A percentile compares a stretch with the other conserved stretches of the same genome.
Evolutionary conservation across 257 asterid genomes (phyloP).

Genomic region (Ajuga chamaepitys): DNA sequence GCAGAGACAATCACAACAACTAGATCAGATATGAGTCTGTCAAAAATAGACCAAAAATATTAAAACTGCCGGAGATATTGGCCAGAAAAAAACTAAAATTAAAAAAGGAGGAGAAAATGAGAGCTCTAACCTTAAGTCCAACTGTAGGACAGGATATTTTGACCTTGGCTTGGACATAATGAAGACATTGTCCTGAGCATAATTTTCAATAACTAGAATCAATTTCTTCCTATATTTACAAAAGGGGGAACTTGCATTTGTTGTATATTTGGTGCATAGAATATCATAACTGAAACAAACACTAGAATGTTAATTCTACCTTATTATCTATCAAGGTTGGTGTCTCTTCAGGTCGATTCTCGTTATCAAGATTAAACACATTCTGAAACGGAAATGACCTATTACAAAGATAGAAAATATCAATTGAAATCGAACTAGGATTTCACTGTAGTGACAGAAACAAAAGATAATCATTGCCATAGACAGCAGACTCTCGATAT

Average conservation of each 20-base stretch:
- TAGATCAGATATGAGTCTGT: constrained; percentile 77
- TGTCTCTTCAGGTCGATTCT: constrained; percentile 61
- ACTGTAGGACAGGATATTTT: constrained; percentile 65
- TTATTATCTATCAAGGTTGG: constrained; percentile 69
- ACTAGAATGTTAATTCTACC: constrained; percentile 30
- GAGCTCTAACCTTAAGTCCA: constrained; percentile 66
- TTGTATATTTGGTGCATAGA: neutral
- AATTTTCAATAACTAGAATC: constrained; percentile 18
- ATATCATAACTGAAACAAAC: constrained; percentile 4
- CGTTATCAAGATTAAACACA: constrained; percentile 65
- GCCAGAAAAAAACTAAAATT: neutral
- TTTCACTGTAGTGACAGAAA: neutral
- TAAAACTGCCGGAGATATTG: neutral
- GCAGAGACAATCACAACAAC: constrained; percentile 87
- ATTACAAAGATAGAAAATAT: constrained; percentile 21
- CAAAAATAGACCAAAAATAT: constrained; percentile 19
- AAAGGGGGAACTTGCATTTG: constrained; percentile 9
- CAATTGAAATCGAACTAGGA: constrained; percentile 15
- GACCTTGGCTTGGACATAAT: constrained; percentile 77
- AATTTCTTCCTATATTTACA: constrained; percentile 12
- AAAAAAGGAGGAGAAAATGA: neutral
- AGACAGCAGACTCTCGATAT: constrained; percentile 12
- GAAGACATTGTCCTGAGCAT: constrained; percentile 66
- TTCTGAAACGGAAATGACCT: constrained; percentile 71
- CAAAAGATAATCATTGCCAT: constrained; percentile 10